Evolutionary conservation across 371 early-diverging fungal species (phyloP).

Genomic region (Gilbertella persicaria): DNA sequence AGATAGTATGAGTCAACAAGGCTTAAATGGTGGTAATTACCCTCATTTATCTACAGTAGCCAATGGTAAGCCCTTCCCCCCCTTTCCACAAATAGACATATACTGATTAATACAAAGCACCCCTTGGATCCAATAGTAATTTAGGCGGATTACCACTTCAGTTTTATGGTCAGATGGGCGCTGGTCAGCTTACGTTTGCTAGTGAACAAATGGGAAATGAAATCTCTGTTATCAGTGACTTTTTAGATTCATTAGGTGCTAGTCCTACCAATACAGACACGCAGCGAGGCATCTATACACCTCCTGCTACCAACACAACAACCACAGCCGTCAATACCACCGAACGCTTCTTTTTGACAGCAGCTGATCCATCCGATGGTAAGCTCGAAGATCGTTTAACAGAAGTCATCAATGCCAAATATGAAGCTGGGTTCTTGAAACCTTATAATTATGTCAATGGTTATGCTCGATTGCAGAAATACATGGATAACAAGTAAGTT

Average conservation of each 20-base stretch:
- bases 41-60: conserved; percentile 9
- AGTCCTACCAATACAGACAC: conserved; percentile 13
- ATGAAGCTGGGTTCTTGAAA: conserved; percentile 89
- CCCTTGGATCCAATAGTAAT: conserved; percentile 16
- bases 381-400: conserved; percentile 81
- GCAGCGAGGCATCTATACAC: background rate
- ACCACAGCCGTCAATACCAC: conserved; percentile 17
- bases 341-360: conserved; percentile 86
- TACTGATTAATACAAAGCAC: background rate
- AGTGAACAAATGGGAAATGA: conserved; percentile 75
- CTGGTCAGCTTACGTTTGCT: conserved; percentile 61
- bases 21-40: conserved; percentile 10
- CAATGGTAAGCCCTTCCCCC: conserved; percentile 13
- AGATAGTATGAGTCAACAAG: conserved; percentile 24
- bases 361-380: conserved; percentile 87
- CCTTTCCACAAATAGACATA: background rate
- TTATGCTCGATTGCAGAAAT: conserved; percentile 85
- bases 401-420: conserved; percentile 91
- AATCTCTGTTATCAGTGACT: conserved; percentile 68
- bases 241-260: conserved; percentile 59
- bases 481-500: conserved; percentile 85
- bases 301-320: background rate
- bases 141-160: conserved; percentile 24
- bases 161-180: conserved; percentile 31
- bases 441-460: conserved; percentile 94